Evolutionary conservation across 352 stramenopile genomes (phyloP).

Genomic region (Phytophthora lateralis): DNA sequence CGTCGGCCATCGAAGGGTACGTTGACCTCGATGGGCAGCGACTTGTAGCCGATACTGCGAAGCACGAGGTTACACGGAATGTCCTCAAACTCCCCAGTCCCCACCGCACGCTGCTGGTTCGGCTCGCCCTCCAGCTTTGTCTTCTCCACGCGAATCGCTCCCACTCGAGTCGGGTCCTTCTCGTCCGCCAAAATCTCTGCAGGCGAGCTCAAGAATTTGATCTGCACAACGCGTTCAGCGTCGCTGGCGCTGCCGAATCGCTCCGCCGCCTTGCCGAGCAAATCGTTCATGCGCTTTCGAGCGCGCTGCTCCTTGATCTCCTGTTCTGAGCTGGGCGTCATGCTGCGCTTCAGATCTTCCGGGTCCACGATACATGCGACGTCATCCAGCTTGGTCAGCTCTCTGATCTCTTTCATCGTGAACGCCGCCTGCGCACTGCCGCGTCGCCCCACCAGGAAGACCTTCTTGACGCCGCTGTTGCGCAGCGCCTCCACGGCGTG

Average conservation of each 20-base stretch:
- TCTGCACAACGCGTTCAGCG: conserved; percentile 59
- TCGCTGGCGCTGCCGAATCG: conserved; percentile 34
- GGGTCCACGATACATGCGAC: conserved; percentile 88
- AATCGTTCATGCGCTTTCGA: conserved; percentile 86
- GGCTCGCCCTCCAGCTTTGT: conserved; percentile 88
- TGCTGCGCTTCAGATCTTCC: conserved; percentile 88
- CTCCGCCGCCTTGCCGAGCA: conserved; percentile 67
- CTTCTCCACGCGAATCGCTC: conserved; percentile 85
- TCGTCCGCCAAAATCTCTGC: conserved; percentile 67
- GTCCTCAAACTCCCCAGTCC: conserved; percentile 87
- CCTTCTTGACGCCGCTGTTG: conserved; percentile 76
- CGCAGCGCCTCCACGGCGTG: conserved; percentile 88
- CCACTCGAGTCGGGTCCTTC: conserved; percentile 55
- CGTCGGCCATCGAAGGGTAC: conserved; percentile 84
- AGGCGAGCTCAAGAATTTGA: conserved; percentile 94
- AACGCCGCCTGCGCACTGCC: conserved; percentile 97
- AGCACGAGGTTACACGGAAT: conserved; percentile 83
- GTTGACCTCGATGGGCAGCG: conserved; percentile 63
- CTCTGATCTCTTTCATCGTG: conserved; percentile 97
- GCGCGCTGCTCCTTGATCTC: conserved; percentile 89
- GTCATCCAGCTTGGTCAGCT: conserved; percentile 85
- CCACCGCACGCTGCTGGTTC: conserved; percentile 79
- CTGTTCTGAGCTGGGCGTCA: conserved; percentile 80
- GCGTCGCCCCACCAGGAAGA: conserved; percentile 93
- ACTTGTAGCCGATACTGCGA: conserved; percentile 93